Percentiles rank a stretch among this genome's conserved stretches.
Conservation (phyloP, 148 eudicot species). For the Rhododendron molle region DNA sequence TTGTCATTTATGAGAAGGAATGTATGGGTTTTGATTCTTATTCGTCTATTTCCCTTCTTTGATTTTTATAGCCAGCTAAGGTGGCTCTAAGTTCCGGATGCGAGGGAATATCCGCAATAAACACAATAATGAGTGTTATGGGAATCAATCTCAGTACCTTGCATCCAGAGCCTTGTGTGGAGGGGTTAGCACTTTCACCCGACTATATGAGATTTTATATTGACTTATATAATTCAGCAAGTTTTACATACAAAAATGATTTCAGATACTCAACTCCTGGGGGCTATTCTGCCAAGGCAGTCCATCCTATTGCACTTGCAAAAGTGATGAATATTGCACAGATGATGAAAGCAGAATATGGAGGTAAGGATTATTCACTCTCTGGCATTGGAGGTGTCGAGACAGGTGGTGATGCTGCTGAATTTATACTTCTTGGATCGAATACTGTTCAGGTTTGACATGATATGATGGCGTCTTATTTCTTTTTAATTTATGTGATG, state of each 20-base stretch:
- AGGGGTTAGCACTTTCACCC: conserved; percentile 60
- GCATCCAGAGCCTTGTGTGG: conserved; percentile 98
- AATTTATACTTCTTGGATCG: conserved; percentile 94
- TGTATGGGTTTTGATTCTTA: background rate
- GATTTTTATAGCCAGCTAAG: conserved; percentile 67
- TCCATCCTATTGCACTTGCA: conserved; percentile 98
- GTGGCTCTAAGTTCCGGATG: conserved; percentile 81
- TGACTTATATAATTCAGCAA: background rate
- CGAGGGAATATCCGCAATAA: conserved; percentile 92
- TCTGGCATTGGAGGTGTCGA: conserved; percentile 99
- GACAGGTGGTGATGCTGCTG: conserved; percentile 96
- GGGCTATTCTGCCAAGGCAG: conserved; percentile 93
- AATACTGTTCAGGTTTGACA: conserved; percentile 87
- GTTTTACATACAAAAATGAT: background rate
- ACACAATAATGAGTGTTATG: conserved; percentile 97
- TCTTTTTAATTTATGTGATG: background rate
- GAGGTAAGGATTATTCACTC: conserved; percentile 63
- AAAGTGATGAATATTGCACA: conserved; percentile 95
- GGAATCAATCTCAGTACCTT: conserved; percentile 90
- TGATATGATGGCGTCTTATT: background rate
- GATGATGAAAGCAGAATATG: conserved; percentile 88
- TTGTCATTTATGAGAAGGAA: background rate
- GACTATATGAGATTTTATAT: background rate
- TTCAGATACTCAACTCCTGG: conserved; percentile 96
- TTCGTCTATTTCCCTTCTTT: background rate